Percentiles rank a stretch among this genome's conserved stretches.
Evolutionary conservation across 495 filamentous ascomycete species (phyloP).

Genomic region (Bacidia rubella): DNA sequence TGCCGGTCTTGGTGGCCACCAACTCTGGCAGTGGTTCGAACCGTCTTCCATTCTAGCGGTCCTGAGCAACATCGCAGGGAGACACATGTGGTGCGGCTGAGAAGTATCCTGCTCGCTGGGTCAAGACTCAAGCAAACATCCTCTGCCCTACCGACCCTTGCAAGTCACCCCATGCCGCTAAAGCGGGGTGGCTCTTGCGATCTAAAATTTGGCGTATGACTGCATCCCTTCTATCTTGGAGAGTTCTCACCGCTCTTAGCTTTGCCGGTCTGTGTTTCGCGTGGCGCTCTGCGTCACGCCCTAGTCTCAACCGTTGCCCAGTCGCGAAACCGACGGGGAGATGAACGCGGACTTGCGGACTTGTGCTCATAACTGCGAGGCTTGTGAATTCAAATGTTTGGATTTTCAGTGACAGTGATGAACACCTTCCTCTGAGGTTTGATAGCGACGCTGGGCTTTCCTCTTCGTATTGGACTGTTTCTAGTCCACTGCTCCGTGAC

Average conservation of each 20-base stretch:
- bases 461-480: too few relatives aligned
- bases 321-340: background rate
- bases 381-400: background rate
- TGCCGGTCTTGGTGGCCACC: background rate
- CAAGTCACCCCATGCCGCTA: background rate
- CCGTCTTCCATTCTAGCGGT: background rate
- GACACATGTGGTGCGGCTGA: constrained; percentile 4
- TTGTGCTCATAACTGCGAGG: background rate
- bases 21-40: too few relatives aligned
- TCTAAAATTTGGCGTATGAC: constrained; percentile 4
- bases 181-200: background rate
- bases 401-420: too few relatives aligned
- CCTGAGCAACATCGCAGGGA: background rate
- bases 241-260: constrained; percentile 5
- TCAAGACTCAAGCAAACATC: background rate
- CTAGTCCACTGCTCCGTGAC: background rate
- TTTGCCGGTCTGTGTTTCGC: background rate
- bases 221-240: constrained; percentile 3
- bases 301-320: background rate
- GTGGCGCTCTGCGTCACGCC: background rate
- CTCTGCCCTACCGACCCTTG: constrained; percentile 1
- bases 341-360: constrained; percentile 2
- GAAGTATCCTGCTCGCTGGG: background rate
- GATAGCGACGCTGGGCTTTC: too few relatives aligned
- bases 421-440: too few relatives aligned